These are phyloP conservation scores for Hypoxylon fragiforme DNA, from an alignment of 495 filamentous ascomycete genomes.

Conservation along the genomic window DNA sequence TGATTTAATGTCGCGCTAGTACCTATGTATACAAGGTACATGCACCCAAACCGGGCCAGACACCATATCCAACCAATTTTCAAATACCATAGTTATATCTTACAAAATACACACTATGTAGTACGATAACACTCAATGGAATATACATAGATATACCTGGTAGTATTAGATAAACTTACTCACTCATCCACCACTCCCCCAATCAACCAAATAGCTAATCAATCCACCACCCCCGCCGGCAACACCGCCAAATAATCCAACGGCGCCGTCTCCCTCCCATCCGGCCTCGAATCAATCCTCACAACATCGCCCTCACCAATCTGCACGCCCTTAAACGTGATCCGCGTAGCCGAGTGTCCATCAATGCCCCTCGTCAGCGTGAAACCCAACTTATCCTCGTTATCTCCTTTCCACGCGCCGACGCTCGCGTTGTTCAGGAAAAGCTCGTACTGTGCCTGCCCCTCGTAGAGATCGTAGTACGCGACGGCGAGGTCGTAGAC, in stretches of 20 bases:
- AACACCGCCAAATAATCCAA: slow-evolving; percentile 69
- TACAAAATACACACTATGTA: neutral
- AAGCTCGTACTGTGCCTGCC: slow-evolving; percentile 56
- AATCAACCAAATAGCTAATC: slow-evolving; percentile 1
- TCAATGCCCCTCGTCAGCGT: slow-evolving; percentile 60
- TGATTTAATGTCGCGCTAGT: too few species aligned
- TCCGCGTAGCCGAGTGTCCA: slow-evolving; percentile 64
- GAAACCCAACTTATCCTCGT: slow-evolving; percentile 59
- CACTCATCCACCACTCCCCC: neutral
- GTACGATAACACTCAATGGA: neutral
- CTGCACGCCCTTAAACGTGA: slow-evolving; percentile 58
- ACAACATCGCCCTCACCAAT: slow-evolving; percentile 58
- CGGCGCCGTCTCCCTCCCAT: slow-evolving; percentile 64
- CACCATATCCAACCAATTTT: neutral
- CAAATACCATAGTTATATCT: too few species aligned
- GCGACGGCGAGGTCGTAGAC: slow-evolving; percentile 66
- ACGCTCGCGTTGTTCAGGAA: slow-evolving; percentile 56
- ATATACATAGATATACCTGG: neutral
- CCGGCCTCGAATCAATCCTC: slow-evolving; percentile 60
- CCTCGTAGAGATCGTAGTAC: slow-evolving; percentile 65
- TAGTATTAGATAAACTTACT: too few species aligned
- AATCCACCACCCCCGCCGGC: slow-evolving; percentile 64
- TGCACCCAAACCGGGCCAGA: too few species aligned
- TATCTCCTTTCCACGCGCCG: slow-evolving; percentile 61
- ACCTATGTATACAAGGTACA: too few species aligned